Evolutionary conservation across 768 basidiomycete genomes (phyloP).

Genomic region (Lactarius trivialis): DNA sequence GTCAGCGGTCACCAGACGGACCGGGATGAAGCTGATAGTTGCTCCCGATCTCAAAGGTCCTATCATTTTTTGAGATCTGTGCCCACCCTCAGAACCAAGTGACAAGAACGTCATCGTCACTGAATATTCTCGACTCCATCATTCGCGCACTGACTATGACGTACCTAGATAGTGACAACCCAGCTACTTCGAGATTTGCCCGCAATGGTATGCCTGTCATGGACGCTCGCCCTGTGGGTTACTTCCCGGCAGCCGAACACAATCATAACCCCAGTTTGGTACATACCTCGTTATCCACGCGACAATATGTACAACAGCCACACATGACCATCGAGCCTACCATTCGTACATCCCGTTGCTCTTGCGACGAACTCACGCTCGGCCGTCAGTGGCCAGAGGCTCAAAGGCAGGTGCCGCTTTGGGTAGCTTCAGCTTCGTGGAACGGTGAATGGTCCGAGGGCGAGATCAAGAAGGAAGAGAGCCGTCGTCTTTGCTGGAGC

Average conservation of each 20-base stretch:
- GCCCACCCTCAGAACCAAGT: conserved; percentile 56
- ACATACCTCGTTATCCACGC: background rate
- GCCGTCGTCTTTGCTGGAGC: conserved; percentile 70
- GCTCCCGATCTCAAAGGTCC: conserved; percentile 38
- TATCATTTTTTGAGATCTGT: conserved; percentile 67
- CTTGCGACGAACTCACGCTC: conserved; percentile 46
- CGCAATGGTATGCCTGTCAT: conserved; percentile 12
- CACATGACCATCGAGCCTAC: background rate
- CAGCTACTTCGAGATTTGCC: conserved; percentile 12
- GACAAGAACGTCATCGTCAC: conserved; percentile 47
- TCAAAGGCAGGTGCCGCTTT: conserved; percentile 50
- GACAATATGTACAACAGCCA: conserved; percentile 1
- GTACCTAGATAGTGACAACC: conserved; percentile 51
- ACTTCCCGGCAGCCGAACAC: background rate
- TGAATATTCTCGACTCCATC: conserved; percentile 60
- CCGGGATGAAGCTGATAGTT: background rate
- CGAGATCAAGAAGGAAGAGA: conserved; percentile 65
- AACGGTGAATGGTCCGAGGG: conserved; percentile 47
- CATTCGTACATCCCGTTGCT: conserved; percentile 29
- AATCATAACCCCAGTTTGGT: background rate
- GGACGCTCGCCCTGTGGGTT: conserved; percentile 1
- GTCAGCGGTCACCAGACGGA: conserved; percentile 20
- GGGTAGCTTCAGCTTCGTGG: conserved; percentile 64
- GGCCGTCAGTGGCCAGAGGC: conserved; percentile 45
- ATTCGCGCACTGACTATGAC: conserved; percentile 57